Conservation (phyloP, 2,329 filamentous ascomycete species). For the Hymenotorrendiella dingleyae region DNA sequence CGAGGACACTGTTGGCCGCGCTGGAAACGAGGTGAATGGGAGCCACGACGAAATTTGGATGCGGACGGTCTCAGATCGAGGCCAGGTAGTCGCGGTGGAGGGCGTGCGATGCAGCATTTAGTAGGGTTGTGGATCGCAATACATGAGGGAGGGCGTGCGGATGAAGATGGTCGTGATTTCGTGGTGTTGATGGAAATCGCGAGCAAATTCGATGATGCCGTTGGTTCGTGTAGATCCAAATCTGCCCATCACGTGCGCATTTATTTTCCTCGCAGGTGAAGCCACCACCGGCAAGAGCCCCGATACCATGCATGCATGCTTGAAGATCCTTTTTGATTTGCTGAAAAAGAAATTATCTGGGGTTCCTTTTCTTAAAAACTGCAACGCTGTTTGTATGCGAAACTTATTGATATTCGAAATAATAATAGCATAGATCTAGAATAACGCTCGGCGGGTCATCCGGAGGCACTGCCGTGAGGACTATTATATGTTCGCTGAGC, state of each 20-base stretch:
- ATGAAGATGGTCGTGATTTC: not conserved
- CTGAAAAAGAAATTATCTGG: too few species aligned
- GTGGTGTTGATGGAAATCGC: not conserved
- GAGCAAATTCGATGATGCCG: not conserved
- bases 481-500: too few species aligned
- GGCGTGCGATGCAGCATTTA: constrained; percentile 2
- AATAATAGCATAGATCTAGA: too few species aligned
- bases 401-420: too few species aligned
- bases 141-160: not conserved
- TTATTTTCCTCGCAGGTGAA: too few species aligned
- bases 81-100: not conserved
- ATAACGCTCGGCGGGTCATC: too few species aligned
- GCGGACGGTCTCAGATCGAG: not conserved
- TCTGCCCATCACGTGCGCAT: not conserved
- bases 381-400: too few species aligned
- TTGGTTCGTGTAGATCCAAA: not conserved
- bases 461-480: too few species aligned
- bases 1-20: constrained; percentile 49
- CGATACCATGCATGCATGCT: too few species aligned
- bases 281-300: too few species aligned
- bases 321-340: too few species aligned
- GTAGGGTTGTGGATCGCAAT: not conserved
- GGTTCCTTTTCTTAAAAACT: too few species aligned
- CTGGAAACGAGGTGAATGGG: constrained; percentile 47
- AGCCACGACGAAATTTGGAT: constrained; percentile 38